phyloP scores from a whole-genome alignment of 2,329 filamentous ascomycete genomes.

The Fusarium austroafricanum region DNA sequence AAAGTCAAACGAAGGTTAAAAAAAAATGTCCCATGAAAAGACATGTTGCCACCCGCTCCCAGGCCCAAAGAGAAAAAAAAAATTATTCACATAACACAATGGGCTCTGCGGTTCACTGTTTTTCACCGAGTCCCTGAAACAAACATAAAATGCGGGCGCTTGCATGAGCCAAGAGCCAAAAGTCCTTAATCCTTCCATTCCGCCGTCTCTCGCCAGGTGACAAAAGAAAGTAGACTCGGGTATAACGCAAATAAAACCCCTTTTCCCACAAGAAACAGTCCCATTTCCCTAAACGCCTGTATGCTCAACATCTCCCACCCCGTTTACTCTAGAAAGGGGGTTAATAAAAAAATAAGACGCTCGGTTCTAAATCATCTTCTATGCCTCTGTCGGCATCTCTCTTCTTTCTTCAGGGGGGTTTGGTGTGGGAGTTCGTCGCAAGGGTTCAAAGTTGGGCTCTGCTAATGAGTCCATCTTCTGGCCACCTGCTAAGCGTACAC shows the following conservation, averaged over 20 bases:
- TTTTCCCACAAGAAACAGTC: constrained; percentile 32
- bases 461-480: constrained; percentile 54
- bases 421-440: constrained; percentile 54
- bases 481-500: constrained; percentile 68
- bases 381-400: constrained; percentile 31
- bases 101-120: constrained; percentile 28
- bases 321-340: constrained; percentile 16
- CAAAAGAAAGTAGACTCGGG: constrained; percentile 48
- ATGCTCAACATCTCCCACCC: constrained; percentile 29
- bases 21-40: constrained; percentile 21
- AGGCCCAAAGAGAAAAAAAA: constrained; percentile 3
- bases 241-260: constrained; percentile 49
- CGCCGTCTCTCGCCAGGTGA: constrained; percentile 31
- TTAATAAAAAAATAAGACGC: neutral
- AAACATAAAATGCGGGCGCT: constrained; percentile 35
- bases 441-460: constrained; percentile 55
- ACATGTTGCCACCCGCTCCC: constrained; percentile 26
- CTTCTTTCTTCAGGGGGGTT: constrained; percentile 41
- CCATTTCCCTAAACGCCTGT: constrained; percentile 35
- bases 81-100: constrained; percentile 39
- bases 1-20: constrained; percentile 15
- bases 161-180: constrained; percentile 33
- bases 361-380: constrained; percentile 12
- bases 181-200: constrained; percentile 22
- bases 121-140: constrained; percentile 29